Conservation (phyloP, 2,329 filamentous ascomycete species). For the Pseudogymnoascus sp. region DNA sequence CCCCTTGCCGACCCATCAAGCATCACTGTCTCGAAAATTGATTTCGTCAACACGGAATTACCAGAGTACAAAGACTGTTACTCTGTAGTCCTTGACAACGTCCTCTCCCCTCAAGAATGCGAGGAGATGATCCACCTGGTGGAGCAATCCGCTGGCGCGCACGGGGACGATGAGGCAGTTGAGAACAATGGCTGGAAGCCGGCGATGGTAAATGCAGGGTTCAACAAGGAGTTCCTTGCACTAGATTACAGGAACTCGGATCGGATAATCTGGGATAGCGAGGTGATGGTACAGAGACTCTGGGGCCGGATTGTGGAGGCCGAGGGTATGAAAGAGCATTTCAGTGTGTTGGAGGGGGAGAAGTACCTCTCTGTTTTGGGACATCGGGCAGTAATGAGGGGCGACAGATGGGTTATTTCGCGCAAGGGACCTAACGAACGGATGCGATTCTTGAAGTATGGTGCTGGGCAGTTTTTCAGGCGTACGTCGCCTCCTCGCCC, state of each 20-base stretch:
- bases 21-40: slow-evolving; percentile 40
- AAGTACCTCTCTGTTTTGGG: slow-evolving; percentile 29
- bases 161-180: slow-evolving; percentile 13
- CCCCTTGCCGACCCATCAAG: slow-evolving; percentile 36
- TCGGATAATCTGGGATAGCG: slow-evolving; percentile 67
- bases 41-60: slow-evolving; percentile 44
- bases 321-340: slow-evolving; percentile 34
- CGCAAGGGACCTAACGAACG: slow-evolving; percentile 54
- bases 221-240: slow-evolving; percentile 48
- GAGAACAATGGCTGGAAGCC: slow-evolving; percentile 47
- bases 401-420: slow-evolving; percentile 19
- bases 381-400: slow-evolving; percentile 21
- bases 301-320: slow-evolving; percentile 49
- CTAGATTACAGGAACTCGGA: slow-evolving; percentile 58
- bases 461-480: slow-evolving; percentile 62
- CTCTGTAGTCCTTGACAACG: slow-evolving; percentile 55
- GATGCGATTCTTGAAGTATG: slow-evolving; percentile 68
- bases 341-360: slow-evolving; percentile 29
- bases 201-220: slow-evolving; percentile 59
- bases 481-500: slow-evolving; percentile 22
- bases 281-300: slow-evolving; percentile 51
- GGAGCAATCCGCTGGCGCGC: slow-evolving; percentile 39
- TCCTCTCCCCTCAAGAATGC: slow-evolving; percentile 55
- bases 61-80: slow-evolving; percentile 45
- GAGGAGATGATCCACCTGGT: slow-evolving; percentile 41